Conservation (phyloP, 192 early-diverging fungal genomes). For the Mortierella claussenii region DNA sequence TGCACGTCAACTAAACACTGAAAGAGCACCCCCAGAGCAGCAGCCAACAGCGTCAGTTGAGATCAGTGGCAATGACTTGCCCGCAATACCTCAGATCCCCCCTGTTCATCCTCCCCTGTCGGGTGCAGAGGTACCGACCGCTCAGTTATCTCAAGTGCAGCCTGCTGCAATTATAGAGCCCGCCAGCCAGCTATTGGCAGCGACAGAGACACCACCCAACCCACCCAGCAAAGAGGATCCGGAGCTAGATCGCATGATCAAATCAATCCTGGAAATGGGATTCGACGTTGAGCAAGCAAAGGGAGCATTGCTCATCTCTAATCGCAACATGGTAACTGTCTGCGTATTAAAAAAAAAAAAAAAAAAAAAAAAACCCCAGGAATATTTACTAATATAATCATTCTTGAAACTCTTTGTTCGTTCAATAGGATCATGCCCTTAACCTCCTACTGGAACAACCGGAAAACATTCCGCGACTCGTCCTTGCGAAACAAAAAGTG, state of each 20-base stretch:
- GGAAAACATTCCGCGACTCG: constrained; percentile 50
- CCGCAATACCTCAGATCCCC: constrained; percentile 9
- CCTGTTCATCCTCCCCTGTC: not conserved
- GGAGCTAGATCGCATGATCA: constrained; percentile 49
- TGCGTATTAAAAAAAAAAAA: not conserved
- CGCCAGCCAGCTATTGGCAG: not conserved
- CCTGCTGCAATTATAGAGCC: not conserved
- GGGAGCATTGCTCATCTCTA: constrained; percentile 66
- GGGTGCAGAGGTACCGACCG: not conserved
- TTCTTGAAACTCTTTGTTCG: too few relatives aligned
- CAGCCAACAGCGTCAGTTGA: not conserved
- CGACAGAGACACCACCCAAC: not conserved
- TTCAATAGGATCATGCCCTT: constrained; percentile 65
- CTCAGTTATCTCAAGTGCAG: constrained; percentile 4
- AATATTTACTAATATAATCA: too few relatives aligned
- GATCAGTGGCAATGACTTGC: not conserved
- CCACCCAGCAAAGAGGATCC: constrained; percentile 26
- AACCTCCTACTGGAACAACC: constrained; percentile 69
- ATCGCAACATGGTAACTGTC: constrained; percentile 59
- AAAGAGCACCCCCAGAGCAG: not conserved
- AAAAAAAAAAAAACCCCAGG: too few relatives aligned
- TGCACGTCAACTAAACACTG: constrained; percentile 21
- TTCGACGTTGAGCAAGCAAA: constrained; percentile 69
- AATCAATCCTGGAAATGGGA: constrained; percentile 75
- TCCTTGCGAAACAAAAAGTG: constrained; percentile 34